phyloP scores from a whole-genome alignment of 73 alveolate species.

The Paramecium sexaurelia region DNA sequence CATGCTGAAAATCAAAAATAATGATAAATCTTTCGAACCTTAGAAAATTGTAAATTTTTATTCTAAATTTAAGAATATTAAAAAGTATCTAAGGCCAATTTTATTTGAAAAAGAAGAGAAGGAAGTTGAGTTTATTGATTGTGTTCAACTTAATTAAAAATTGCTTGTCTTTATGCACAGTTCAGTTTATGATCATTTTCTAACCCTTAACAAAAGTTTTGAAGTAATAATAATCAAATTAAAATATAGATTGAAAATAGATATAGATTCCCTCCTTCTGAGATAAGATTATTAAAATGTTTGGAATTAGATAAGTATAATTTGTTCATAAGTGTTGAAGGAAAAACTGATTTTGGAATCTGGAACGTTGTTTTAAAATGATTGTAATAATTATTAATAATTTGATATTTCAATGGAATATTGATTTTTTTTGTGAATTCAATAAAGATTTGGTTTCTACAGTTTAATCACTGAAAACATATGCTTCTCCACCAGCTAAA shows the following conservation, averaged over 20 bases:
- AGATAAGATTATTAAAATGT: background rate
- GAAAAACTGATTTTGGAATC: background rate
- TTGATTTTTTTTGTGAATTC: background rate
- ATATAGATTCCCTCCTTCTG: slow-evolving; percentile 9
- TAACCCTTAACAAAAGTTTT: background rate
- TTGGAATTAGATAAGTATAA: background rate
- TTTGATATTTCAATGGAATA: slow-evolving; percentile 14
- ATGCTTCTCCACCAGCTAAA: slow-evolving; percentile 59
- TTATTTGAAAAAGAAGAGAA: slow-evolving; percentile 44
- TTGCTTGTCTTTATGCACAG: slow-evolving; percentile 2
- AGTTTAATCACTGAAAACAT: background rate
- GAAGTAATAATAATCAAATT: background rate
- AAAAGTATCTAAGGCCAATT: background rate
- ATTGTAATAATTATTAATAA: background rate
- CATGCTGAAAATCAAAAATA: background rate
- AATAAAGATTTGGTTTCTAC: background rate
- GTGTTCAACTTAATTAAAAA: background rate
- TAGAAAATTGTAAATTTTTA: background rate
- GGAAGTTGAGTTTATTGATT: slow-evolving; percentile 22
- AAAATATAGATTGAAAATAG: slow-evolving; percentile 1
- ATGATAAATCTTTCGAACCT: slow-evolving; percentile 27
- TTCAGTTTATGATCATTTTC: slow-evolving; percentile 34
- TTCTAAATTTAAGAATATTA: background rate
- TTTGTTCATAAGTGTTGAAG: background rate
- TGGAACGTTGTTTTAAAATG: background rate